phyloP scores from a whole-genome alignment of 2,329 filamentous ascomycete species.

The Calonectria pseudoreteaudii region DNA sequence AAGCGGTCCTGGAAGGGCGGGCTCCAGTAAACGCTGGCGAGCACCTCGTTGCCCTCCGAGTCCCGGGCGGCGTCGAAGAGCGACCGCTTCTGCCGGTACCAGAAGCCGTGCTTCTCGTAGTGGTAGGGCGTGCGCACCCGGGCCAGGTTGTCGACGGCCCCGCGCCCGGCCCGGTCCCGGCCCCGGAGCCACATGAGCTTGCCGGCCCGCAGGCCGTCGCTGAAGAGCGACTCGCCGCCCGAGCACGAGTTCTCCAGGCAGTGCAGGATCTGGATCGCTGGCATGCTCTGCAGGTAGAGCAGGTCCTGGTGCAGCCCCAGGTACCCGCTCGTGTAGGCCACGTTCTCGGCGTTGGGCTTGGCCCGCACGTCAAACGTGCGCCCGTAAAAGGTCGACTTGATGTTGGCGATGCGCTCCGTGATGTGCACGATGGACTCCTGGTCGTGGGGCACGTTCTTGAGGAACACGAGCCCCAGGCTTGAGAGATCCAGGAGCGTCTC shows the following conservation, averaged over 20 bases:
- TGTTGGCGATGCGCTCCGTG: slow-evolving; percentile 77
- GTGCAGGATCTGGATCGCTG: slow-evolving; percentile 88
- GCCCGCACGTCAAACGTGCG: slow-evolving; percentile 89
- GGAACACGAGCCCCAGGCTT: slow-evolving; percentile 79
- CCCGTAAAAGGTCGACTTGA: slow-evolving; percentile 93
- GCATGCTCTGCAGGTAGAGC: slow-evolving; percentile 84
- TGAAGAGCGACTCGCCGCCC: slow-evolving; percentile 89
- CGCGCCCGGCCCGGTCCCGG: not conserved
- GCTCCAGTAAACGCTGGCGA: slow-evolving; percentile 68
- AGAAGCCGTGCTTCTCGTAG: slow-evolving; percentile 74
- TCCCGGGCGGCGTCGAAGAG: slow-evolving; percentile 57
- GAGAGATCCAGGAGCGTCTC: slow-evolving; percentile 72
- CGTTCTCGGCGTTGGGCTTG: slow-evolving; percentile 85
- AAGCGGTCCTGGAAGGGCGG: slow-evolving; percentile 81
- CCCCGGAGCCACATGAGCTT: slow-evolving; percentile 47
- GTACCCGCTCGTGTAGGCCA: slow-evolving; percentile 86
- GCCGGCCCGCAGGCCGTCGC: slow-evolving; percentile 76
- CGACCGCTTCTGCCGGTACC: slow-evolving; percentile 70
- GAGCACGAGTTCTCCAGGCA: slow-evolving; percentile 83
- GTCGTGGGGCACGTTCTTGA: slow-evolving; percentile 78
- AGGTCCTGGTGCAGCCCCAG: slow-evolving; percentile 95
- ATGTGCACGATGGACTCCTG: slow-evolving; percentile 75
- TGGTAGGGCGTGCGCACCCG: slow-evolving; percentile 69
- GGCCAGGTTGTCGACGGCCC: slow-evolving; percentile 52
- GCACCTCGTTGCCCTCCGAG: slow-evolving; percentile 30